Conservation (phyloP, 352 stramenopile species). For the Globisporangium viniferum region DNA sequence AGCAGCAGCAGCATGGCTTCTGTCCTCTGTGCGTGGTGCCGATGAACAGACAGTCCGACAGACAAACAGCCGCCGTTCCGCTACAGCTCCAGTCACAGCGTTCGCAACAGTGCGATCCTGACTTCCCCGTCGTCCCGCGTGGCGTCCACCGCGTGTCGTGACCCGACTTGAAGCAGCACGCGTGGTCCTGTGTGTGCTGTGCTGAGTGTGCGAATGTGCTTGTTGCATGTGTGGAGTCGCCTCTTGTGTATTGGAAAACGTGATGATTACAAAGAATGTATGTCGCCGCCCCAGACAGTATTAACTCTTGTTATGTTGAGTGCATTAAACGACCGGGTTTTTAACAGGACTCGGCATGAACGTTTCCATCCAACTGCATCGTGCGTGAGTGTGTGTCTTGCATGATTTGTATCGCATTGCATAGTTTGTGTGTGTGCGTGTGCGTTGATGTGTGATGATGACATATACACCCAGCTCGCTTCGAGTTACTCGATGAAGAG, state of each 20-base stretch:
- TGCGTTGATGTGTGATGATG: conserved; percentile 73
- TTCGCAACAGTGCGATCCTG: background rate
- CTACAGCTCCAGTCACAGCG: background rate
- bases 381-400: conserved; percentile 11
- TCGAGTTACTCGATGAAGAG: conserved; percentile 88
- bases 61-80: background rate
- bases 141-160: background rate
- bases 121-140: background rate
- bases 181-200: conserved; percentile 4
- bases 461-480: conserved; percentile 88
- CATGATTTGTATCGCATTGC: conserved; percentile 19
- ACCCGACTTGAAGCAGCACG: background rate
- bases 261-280: conserved; percentile 86
- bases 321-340: conserved; percentile 71
- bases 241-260: conserved; percentile 41
- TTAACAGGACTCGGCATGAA: conserved; percentile 87
- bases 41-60: background rate
- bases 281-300: conserved; percentile 89
- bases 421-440: conserved; percentile 16
- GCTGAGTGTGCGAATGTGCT: conserved; percentile 14
- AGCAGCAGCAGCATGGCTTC: background rate
- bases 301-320: conserved; percentile 77
- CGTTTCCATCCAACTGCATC: conserved; percentile 38
- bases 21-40: background rate
- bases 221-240: conserved; percentile 11